Percentiles rank a stretch among this genome's conserved stretches.
These are phyloP conservation scores for Oryza nivara DNA, from an alignment of 176 grass and related monocot genomes.

Conservation along the genomic window DNA sequence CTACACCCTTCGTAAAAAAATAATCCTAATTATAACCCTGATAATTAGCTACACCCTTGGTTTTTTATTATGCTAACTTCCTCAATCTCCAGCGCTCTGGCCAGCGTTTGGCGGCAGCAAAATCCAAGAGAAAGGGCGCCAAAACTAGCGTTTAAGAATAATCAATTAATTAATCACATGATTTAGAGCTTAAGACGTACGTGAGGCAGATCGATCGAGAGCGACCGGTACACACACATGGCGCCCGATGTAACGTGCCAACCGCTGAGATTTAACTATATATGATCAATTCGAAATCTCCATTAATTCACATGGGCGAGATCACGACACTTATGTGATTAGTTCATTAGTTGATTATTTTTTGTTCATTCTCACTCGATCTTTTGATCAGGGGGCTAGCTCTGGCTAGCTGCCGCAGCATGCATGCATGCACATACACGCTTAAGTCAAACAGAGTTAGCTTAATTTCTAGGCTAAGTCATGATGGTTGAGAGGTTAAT, in stretches of 20 bases:
- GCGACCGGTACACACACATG: not conserved
- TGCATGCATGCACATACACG: not conserved
- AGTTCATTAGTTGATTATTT: not conserved
- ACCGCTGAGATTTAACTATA: conserved; percentile 33
- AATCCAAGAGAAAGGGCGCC: conserved; percentile 32
- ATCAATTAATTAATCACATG: not conserved
- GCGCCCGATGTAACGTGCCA: conserved; percentile 14
- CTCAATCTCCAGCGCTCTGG: too few relatives aligned
- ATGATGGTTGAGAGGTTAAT: not conserved
- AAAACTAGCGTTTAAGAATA: not conserved
- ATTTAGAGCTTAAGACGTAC: not conserved
- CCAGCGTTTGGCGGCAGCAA: conserved; percentile 13
- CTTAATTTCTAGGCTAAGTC: not conserved
- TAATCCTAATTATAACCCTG: too few relatives aligned
- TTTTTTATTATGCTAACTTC: too few relatives aligned
- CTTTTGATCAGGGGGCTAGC: not conserved
- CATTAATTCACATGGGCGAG: conserved; percentile 22
- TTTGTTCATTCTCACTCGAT: not conserved
- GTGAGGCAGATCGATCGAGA: not conserved
- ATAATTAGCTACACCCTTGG: too few relatives aligned
- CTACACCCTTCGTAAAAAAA: too few relatives aligned
- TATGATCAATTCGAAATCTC: conserved; percentile 13
- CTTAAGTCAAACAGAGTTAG: not conserved
- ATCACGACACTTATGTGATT: conserved; percentile 29
- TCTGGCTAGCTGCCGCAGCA: not conserved